Percentiles rank a stretch among this genome's conserved stretches.
Evolutionary conservation across 805 yeast species (phyloP).

Genomic region (Nakazawaea ernobii): DNA sequence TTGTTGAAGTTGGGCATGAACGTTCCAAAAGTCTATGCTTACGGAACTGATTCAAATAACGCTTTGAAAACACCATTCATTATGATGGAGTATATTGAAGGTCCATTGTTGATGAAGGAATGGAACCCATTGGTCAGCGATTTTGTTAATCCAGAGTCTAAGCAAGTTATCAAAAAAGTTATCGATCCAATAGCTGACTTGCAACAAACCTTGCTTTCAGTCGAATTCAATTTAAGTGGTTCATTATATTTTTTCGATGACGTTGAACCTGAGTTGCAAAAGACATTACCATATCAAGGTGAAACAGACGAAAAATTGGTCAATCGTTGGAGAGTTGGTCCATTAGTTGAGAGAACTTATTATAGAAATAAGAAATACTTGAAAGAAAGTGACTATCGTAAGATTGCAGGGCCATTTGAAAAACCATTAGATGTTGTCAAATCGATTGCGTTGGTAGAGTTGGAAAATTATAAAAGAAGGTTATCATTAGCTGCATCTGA

Average conservation of each 20-base stretch:
- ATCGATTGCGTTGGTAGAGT: conserved; percentile 60
- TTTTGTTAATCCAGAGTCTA: conserved; percentile 42
- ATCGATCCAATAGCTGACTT: conserved; percentile 71
- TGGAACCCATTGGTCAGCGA: conserved; percentile 84
- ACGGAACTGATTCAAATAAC: conserved; percentile 58
- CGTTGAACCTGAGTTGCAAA: conserved; percentile 38
- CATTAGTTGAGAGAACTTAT: conserved; percentile 74
- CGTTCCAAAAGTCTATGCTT: conserved; percentile 70
- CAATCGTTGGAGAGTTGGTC: conserved; percentile 85
- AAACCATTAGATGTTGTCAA: conserved; percentile 58
- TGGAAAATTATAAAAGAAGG: conserved; percentile 52
- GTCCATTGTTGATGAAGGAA: conserved; percentile 76
- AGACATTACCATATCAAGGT: conserved; percentile 48
- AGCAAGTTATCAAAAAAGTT: conserved; percentile 48
- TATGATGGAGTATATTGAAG: conserved; percentile 73
- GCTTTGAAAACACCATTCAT: conserved; percentile 69
- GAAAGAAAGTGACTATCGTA: conserved; percentile 41
- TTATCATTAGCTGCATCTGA: conserved; percentile 51
- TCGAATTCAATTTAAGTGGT: conserved; percentile 70
- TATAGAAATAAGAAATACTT: conserved; percentile 62
- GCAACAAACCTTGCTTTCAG: conserved; percentile 45
- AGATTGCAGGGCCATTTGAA: conserved; percentile 75
- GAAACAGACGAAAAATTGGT: conserved; percentile 50
- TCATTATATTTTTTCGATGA: conserved; percentile 78
- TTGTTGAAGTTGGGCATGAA: conserved; percentile 54